phyloP scores from a whole-genome alignment of 257 asterid genomes.

The Fraxinus americana region DNA sequence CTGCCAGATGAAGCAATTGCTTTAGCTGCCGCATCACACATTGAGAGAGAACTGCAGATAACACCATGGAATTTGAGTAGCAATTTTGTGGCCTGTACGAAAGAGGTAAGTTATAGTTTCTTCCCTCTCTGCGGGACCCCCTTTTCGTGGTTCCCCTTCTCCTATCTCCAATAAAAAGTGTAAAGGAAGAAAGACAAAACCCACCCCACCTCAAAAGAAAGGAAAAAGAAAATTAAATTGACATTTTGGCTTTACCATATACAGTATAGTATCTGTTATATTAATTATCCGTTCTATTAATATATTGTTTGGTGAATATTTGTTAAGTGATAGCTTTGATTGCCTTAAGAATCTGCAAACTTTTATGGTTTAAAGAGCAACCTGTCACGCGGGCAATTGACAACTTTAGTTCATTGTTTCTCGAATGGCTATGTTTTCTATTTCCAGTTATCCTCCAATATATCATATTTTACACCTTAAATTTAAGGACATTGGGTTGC shows the following conservation, averaged over 20 bases:
- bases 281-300: neutral
- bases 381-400: neutral
- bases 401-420: neutral
- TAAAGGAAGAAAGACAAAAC: neutral
- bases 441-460: neutral
- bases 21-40: slow-evolving; percentile 98
- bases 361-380: slow-evolving; percentile 8
- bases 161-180: neutral
- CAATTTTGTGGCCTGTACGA: slow-evolving; percentile 93
- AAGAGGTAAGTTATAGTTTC: slow-evolving; percentile 57
- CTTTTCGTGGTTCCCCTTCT: neutral
- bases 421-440: neutral
- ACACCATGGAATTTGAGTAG: slow-evolving; percentile 98
- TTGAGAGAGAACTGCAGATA: slow-evolving; percentile 97
- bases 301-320: neutral
- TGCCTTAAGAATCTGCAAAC: slow-evolving; percentile 1
- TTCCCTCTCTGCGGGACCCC: neutral
- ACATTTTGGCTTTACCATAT: neutral
- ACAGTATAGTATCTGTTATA: neutral
- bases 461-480: neutral
- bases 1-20: slow-evolving; percentile 99
- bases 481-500: neutral
- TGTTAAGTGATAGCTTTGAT: neutral
- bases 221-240: neutral
- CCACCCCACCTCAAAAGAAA: neutral